Conservation (phyloP, 2,329 filamentous ascomycete species). For the Aspergillus vadensis region DNA sequence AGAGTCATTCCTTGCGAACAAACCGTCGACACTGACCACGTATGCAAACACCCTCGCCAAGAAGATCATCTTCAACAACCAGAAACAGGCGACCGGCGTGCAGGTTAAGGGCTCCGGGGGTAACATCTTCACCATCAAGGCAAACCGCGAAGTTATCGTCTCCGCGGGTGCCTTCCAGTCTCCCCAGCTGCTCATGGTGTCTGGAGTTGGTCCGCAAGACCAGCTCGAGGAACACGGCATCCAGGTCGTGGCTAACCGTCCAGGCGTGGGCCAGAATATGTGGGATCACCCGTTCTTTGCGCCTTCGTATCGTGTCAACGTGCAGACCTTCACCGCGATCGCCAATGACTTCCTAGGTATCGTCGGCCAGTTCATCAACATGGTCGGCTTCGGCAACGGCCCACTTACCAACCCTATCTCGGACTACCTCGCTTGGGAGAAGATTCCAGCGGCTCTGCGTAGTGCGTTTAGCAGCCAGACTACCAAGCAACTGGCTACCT, state of each 20-base stretch:
- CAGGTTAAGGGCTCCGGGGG: constrained; percentile 28
- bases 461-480: constrained; percentile 22
- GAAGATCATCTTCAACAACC: constrained; percentile 44
- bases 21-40: constrained; percentile 39
- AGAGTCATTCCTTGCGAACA: constrained; percentile 39
- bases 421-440: constrained; percentile 37
- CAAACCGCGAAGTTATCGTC: constrained; percentile 54
- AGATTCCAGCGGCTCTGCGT: constrained; percentile 30
- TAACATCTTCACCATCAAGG: constrained; percentile 42
- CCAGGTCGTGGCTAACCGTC: constrained; percentile 29
- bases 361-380: constrained; percentile 13
- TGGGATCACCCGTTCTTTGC: constrained; percentile 38
- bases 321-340: constrained; percentile 27
- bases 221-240: constrained; percentile 31
- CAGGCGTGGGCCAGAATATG: constrained; percentile 43
- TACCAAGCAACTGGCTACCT: constrained; percentile 21
- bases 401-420: constrained; percentile 28
- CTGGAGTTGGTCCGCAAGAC: constrained; percentile 49
- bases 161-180: constrained; percentile 57
- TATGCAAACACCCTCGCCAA: constrained; percentile 48
- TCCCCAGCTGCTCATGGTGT: constrained; percentile 47
- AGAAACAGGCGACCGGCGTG: constrained; percentile 48
- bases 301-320: constrained; percentile 30
- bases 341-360: constrained; percentile 20
- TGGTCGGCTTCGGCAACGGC: constrained; percentile 20